Evolutionary conservation across 2,329 filamentous ascomycete genomes (phyloP), one percentile per base, ranked within the genome.

Genomic region (Cercospora sp.): DNA sequence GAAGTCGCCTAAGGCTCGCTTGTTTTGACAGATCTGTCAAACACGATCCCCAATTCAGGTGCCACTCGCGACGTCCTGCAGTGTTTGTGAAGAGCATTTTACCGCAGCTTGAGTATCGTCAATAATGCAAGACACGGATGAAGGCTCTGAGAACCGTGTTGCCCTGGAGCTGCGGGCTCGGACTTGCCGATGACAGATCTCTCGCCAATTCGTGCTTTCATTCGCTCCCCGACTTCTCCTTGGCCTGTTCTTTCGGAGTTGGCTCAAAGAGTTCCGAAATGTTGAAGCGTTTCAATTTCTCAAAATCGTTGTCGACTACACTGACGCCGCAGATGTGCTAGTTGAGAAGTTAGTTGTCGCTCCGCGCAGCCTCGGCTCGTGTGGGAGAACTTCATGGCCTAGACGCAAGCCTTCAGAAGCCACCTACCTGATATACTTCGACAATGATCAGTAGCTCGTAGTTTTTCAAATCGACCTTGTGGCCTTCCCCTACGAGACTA

Each of bases 361-460:
- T 32, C 40, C 55, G 58, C 13, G 45, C 49, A 53, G 45, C 62
- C 58, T 61, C 57, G 43, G 53, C 49, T 63, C 24, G 62, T 26
- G 16, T 28, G 32, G 45, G 45, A 49, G 32, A 18, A 21, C 8
- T 32, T 61, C 32, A 26, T 24, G 55, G 30, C 34, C 66, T 66
- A 40, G 24, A 66, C 60, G 60, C 67, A 66, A 69, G 63, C 51
- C 61, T 57, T 57, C 61, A 61, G 71, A 67, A 66, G 49, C 55
- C 69, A 77, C 84, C 73, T 85, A 92, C 91, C 86, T 93, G 89
- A 79, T 91, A 94, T 66, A 95, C 86, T 74, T 95, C 91, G 66
- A 95, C 88, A 69, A 94, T 81, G 73, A 95, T 90, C 34, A 94
- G 87, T 76, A 92, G 88, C 80, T 94, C 91, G 37, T 91, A 91